phyloP scores from a whole-genome alignment of 805 yeast genomes.

The Starmerella bombicola region DNA sequence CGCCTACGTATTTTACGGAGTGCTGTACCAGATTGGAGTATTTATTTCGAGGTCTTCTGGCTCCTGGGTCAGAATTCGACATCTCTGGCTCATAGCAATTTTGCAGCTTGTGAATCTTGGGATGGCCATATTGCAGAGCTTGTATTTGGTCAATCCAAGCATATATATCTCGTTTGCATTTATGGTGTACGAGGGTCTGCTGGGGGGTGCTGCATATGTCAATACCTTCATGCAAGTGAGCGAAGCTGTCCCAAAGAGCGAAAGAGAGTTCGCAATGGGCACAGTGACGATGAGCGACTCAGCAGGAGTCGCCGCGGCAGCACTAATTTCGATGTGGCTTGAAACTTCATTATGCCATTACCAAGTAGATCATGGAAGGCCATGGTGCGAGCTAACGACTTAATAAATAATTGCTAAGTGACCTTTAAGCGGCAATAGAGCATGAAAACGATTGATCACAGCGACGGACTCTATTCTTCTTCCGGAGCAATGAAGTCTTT shows the following conservation, averaged over 20 bases:
- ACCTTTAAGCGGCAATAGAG: background rate
- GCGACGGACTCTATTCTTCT: slow-evolving; percentile 38
- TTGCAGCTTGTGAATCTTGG: slow-evolving; percentile 56
- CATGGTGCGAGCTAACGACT: slow-evolving; percentile 47
- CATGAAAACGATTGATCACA: background rate
- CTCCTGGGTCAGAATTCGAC: slow-evolving; percentile 44
- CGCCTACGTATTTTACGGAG: slow-evolving; percentile 81
- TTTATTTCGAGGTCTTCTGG: slow-evolving; percentile 82
- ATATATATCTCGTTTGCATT: slow-evolving; percentile 52
- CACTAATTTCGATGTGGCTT: slow-evolving; percentile 56
- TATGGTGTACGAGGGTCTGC: slow-evolving; percentile 69
- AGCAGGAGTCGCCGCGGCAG: slow-evolving; percentile 74
- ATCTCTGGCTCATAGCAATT: slow-evolving; percentile 48
- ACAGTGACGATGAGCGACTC: slow-evolving; percentile 76
- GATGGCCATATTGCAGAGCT: slow-evolving; percentile 51
- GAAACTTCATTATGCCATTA: slow-evolving; percentile 60
- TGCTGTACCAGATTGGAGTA: slow-evolving; percentile 84
- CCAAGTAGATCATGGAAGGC: slow-evolving; percentile 61
- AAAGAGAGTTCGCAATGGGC: slow-evolving; percentile 71
- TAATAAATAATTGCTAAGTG: background rate
- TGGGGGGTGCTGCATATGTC: slow-evolving; percentile 85
- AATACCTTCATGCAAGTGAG: slow-evolving; percentile 73
- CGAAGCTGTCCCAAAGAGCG: slow-evolving; percentile 39
- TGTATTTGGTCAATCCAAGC: slow-evolving; percentile 42
- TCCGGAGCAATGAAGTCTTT: slow-evolving; percentile 79